Evolutionary conservation across 176 grass and related monocot genomes (phyloP), one percentile per base, ranked within the genome.

Genomic region (Phoenix roebelenii): DNA sequence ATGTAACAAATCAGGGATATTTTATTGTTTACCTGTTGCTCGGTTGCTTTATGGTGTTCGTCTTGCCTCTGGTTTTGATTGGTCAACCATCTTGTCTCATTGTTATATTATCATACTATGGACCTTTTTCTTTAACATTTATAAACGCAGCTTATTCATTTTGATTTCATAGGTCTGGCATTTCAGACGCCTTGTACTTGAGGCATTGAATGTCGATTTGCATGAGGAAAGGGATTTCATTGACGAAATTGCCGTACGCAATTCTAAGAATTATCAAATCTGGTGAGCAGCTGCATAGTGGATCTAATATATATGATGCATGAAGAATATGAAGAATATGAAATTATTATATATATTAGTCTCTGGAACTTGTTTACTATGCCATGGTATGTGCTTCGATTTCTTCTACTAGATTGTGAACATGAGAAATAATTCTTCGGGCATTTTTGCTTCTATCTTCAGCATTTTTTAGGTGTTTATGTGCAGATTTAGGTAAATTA

Each of bases 231-330:
- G 72, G 58, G 20, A 73, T 53, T 97, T 97, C 70, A 75, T 97
- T 4, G 73, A 91, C 63, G 25, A 49, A 52, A 84, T 88, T 50
- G 72, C 92, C 51, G 61, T 77, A 61, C 23, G 15, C 61, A 83
- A 97, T 74, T 17, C 76, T 18, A 97, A 97, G 76, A 97, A 97
- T 68, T 97, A 97, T 56, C 92, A 97, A 66, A 87, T 88, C 44
- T 97, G 92, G 92, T 97, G 44, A 80, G 86, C 67, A 23, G 6
- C 60, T 19, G 32, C 63, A 26, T 53, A 39, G 32, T 56, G 17
- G 49, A 32, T 15, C 57, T 58, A n/a, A 29, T 6, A 23, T 6
- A 23, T 57, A 19, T 52, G 10, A 51, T 50, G 67, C 1, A 15
- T 7, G 57, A 32, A 3, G 71, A 70, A 74, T 35, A 35, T 7